phyloP scores from a whole-genome alignment of 208 protist genomes.

The Leishmania mexicana region DNA sequence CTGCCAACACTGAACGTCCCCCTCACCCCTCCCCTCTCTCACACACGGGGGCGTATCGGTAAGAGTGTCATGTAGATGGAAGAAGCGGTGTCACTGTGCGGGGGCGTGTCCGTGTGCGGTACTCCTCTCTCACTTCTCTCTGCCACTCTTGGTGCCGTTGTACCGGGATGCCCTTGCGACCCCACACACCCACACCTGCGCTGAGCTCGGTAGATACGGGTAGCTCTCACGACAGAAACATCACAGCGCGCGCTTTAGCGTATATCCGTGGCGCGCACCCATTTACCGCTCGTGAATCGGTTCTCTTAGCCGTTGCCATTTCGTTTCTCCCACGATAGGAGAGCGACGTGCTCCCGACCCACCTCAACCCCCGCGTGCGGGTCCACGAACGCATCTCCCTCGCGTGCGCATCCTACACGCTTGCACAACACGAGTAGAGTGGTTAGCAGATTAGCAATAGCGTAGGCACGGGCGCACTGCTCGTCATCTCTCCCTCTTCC shows the following conservation, averaged over 20 bases:
- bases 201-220: neutral
- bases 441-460: neutral
- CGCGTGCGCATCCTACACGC: neutral
- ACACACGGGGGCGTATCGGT: neutral
- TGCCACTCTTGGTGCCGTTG: neutral
- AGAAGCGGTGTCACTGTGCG: neutral
- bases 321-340: neutral
- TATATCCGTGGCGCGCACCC: neutral
- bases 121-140: neutral
- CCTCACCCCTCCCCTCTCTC: neutral
- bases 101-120: neutral
- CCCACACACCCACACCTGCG: neutral
- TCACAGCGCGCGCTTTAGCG: neutral
- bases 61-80: neutral
- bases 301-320: neutral
- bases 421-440: neutral
- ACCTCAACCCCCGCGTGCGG: neutral
- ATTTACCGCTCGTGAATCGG: neutral
- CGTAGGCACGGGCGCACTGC: neutral
- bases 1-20: neutral
- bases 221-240: neutral
- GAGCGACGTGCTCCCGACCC: neutral
- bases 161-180: neutral
- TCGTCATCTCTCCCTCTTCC: neutral
- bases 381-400: neutral